Evolutionary conservation across 2,329 filamentous ascomycete genomes (phyloP).

Genomic region (Ophiostoma australiae): DNA sequence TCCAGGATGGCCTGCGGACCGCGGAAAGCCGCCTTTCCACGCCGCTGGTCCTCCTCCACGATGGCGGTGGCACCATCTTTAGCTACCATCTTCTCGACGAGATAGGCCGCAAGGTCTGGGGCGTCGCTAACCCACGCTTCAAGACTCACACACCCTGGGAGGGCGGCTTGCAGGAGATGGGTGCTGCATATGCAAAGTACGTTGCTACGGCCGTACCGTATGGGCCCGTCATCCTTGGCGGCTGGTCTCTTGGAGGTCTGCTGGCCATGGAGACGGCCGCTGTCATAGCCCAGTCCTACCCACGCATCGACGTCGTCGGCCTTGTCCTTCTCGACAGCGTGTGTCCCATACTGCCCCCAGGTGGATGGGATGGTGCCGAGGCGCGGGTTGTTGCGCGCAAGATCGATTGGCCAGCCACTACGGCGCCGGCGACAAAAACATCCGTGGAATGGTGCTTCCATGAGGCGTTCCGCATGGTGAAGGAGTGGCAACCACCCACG

Average conservation of each 20-base stretch:
- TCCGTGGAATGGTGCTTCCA: conserved; percentile 39
- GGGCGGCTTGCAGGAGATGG: conserved; percentile 53
- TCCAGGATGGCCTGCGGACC: conserved; percentile 26
- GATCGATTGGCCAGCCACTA: conserved; percentile 32
- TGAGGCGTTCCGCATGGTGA: conserved; percentile 40
- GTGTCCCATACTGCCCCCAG: conserved; percentile 31
- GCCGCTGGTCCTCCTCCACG: conserved; percentile 56
- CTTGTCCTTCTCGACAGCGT: conserved; percentile 52
- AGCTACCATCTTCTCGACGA: conserved; percentile 51
- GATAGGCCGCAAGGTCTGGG: conserved; percentile 48
- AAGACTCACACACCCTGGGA: conserved; percentile 43
- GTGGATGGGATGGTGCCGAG: conserved; percentile 20
- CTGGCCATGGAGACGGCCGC: conserved; percentile 48
- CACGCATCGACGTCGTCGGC: conserved; percentile 41
- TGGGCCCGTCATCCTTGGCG: conserved; percentile 47
- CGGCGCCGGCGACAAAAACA: conserved; percentile 31
- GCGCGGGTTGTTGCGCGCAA: conserved; percentile 31
- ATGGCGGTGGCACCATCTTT: conserved; percentile 57
- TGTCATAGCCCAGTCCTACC: conserved; percentile 35
- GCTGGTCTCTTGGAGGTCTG: conserved; percentile 53
- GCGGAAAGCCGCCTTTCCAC: conserved; percentile 29
- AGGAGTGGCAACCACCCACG: conserved; percentile 33
- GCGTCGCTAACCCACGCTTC: conserved; percentile 53
- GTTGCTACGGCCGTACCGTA: conserved; percentile 39
- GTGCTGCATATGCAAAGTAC: conserved; percentile 43